Conservation (phyloP, 345 rosid genomes). For the Hibiscus trionum region DNA sequence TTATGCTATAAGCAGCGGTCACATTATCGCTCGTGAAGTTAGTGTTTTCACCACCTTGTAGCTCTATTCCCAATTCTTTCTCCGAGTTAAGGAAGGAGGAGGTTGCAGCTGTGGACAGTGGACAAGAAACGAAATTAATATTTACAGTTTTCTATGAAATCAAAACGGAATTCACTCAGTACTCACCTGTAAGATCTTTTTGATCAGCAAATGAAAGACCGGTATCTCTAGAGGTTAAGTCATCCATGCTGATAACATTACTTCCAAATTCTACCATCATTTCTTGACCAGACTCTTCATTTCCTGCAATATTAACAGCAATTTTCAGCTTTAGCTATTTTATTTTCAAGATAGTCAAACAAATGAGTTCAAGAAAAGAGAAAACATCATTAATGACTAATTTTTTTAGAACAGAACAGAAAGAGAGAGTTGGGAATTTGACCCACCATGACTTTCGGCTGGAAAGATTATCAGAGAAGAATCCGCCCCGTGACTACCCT, state of each 20-base stretch:
- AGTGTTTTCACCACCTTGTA: background rate
- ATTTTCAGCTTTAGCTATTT: background rate
- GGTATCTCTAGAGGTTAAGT: background rate
- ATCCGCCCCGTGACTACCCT: background rate
- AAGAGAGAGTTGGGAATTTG: background rate
- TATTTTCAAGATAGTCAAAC: background rate
- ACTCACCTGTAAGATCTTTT: conserved; percentile 16
- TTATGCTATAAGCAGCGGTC: conserved; percentile 3
- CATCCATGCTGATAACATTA: conserved; percentile 1
- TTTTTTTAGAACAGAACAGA: background rate
- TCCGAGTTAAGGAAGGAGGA: conserved; percentile 2
- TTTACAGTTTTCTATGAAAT: background rate
- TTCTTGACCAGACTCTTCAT: background rate
- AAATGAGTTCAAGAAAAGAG: background rate
- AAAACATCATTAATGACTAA: background rate
- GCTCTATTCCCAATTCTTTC: conserved; percentile 5
- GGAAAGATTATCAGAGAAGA: background rate
- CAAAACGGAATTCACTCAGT: background rate
- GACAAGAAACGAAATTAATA: background rate
- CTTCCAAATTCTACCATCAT: background rate
- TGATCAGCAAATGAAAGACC: conserved; percentile 7
- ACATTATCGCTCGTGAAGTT: background rate
- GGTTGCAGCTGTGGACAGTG: conserved; percentile 8
- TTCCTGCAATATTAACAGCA: background rate
- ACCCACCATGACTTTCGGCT: background rate